Percentiles rank a stretch among this genome's conserved stretches.
Conservation (phyloP, 176 grass and related monocot genomes). For the Musa acuminata region DNA sequence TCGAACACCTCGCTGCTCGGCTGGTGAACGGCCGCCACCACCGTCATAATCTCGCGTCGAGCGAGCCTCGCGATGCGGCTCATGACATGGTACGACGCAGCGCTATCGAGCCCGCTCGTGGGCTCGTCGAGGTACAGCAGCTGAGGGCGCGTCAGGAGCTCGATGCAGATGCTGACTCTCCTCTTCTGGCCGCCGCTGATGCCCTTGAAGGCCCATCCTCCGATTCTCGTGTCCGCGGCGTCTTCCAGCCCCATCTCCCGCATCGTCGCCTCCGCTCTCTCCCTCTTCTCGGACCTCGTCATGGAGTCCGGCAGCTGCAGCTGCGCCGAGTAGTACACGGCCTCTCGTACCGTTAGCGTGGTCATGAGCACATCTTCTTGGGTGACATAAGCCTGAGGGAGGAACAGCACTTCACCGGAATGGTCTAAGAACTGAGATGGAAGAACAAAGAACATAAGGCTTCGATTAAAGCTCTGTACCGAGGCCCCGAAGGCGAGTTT, state of each 20-base stretch:
- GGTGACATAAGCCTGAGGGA: conserved; percentile 64
- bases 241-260: conserved; percentile 68
- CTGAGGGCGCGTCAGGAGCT: conserved; percentile 67
- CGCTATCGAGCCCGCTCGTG: conserved; percentile 82
- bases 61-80: conserved; percentile 50
- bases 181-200: conserved; percentile 79
- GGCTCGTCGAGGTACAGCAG: conserved; percentile 91
- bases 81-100: conserved; percentile 71
- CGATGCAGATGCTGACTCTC: conserved; percentile 67
- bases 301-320: conserved; percentile 72
- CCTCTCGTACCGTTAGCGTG: conserved; percentile 72
- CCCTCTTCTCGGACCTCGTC: conserved; percentile 37
- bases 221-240: conserved; percentile 64
- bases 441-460: not conserved
- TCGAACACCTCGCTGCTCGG: too few relatives aligned
- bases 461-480: conserved; percentile 20
- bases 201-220: conserved; percentile 64
- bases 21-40: conserved; percentile 33
- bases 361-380: conserved; percentile 90
- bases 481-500: conserved; percentile 66
- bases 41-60: conserved; percentile 56
- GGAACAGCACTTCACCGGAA: too few relatives aligned
- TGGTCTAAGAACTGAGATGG: not conserved
- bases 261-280: conserved; percentile 68
- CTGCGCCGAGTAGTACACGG: conserved; percentile 58